These are phyloP conservation scores for Acacia acuminata DNA, from an alignment of 306 rosid species.

Conservation along the genomic window DNA sequence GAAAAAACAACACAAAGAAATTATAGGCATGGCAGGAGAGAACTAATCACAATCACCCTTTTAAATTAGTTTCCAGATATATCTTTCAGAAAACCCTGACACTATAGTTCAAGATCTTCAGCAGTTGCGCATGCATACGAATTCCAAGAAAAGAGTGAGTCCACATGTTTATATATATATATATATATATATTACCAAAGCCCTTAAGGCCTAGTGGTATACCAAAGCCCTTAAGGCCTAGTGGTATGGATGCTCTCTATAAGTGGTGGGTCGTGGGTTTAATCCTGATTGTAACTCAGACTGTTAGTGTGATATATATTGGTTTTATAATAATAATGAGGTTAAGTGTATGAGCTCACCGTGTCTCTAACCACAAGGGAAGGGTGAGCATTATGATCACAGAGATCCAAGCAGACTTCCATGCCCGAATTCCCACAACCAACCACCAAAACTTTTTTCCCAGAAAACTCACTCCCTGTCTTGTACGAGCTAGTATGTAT, in stretches of 20 bases:
- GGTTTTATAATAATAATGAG: not conserved
- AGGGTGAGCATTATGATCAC: constrained; percentile 76
- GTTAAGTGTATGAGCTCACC: constrained; percentile 46
- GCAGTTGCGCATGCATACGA: not conserved
- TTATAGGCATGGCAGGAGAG: not conserved
- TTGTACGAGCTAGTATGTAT: constrained; percentile 74
- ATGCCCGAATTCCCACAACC: constrained; percentile 98
- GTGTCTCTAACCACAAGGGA: constrained; percentile 79
- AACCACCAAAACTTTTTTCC: constrained; percentile 80
- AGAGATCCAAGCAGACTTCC: constrained; percentile 93
- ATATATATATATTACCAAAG: no score
- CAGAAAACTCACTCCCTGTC: constrained; percentile 65
- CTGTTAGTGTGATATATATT: no score
- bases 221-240: no score
- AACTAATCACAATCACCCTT: not conserved
- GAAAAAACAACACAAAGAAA: not conserved
- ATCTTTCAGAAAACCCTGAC: not conserved
- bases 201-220: no score
- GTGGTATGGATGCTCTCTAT: no score
- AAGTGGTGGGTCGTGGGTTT: no score
- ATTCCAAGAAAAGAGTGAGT: constrained; percentile 8
- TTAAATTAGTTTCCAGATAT: not conserved
- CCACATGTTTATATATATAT: not conserved
- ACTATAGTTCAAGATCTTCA: not conserved
- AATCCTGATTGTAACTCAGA: no score